phyloP scores from a whole-genome alignment of 2,329 filamentous ascomycete species.

The Pestalotiopsis sp. region DNA sequence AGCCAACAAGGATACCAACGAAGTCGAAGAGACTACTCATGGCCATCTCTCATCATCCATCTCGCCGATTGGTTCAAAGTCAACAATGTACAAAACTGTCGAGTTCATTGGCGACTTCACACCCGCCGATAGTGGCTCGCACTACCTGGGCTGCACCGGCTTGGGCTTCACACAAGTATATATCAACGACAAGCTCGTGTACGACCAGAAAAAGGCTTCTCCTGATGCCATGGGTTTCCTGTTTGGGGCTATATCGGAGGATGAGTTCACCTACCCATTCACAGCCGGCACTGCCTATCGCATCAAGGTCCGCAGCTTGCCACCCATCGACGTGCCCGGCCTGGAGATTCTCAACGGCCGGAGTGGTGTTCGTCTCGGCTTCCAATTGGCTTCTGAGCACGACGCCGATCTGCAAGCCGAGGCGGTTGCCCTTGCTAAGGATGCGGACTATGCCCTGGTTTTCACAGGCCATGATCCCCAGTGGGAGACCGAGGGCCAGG shows the following conservation, averaged over 20 bases:
- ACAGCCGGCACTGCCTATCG: constrained; percentile 31
- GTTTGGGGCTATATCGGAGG: constrained; percentile 30
- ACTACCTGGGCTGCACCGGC: constrained; percentile 33
- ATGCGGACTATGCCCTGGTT: constrained; percentile 62
- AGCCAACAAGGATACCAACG: constrained; percentile 25
- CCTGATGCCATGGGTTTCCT: constrained; percentile 36
- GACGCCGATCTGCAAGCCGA: constrained; percentile 40
- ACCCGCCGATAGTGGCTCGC: constrained; percentile 27
- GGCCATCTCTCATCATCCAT: constrained; percentile 25
- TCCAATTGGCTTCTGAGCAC: constrained; percentile 31
- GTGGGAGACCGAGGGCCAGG: constrained; percentile 56
- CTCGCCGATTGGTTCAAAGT: constrained; percentile 24
- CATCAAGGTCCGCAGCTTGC: constrained; percentile 28
- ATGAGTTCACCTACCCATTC: constrained; percentile 29
- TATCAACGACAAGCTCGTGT: constrained; percentile 31
- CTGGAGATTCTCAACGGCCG: constrained; percentile 34
- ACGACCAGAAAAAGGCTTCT: constrained; percentile 31
- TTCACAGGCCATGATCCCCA: constrained; percentile 61
- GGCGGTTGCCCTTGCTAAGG: constrained; percentile 58
- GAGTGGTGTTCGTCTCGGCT: constrained; percentile 31
- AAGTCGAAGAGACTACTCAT: constrained; percentile 24
- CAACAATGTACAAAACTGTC: constrained; percentile 27
- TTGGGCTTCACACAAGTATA: constrained; percentile 30
- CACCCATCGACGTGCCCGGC: constrained; percentile 20
- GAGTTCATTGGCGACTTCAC: constrained; percentile 32